These are phyloP conservation scores for Tubosaeta sp. DNA, from an alignment of 768 basidiomycete species.

Conservation along the genomic window DNA sequence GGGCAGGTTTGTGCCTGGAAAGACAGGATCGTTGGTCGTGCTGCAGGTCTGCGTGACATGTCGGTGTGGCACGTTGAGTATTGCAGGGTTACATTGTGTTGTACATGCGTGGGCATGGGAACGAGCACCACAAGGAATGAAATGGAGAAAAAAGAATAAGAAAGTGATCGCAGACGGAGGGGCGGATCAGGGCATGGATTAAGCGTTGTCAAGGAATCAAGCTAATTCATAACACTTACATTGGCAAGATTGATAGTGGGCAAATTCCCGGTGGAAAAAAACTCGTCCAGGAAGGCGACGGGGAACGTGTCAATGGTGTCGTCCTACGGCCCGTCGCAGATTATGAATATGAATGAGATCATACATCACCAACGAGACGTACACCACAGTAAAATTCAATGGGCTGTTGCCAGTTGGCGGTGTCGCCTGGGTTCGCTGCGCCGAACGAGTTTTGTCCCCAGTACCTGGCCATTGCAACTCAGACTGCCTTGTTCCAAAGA, in stretches of 20 bases:
- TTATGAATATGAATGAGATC: background rate
- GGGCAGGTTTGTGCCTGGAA: conserved; percentile 58
- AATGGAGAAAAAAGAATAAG: background rate
- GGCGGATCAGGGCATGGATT: background rate
- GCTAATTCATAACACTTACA: conserved; percentile 29
- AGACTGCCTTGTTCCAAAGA: background rate
- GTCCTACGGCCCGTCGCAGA: conserved; percentile 37
- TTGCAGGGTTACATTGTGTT: background rate
- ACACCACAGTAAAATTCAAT: conserved; percentile 32
- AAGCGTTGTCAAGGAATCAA: background rate
- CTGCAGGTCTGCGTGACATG: conserved; percentile 54
- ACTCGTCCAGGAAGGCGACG: conserved; percentile 57
- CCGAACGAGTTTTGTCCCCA: conserved; percentile 38
- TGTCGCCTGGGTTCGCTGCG: conserved; percentile 21
- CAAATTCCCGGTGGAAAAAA: conserved; percentile 53
- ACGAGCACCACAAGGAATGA: background rate
- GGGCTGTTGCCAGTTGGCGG: conserved; percentile 26
- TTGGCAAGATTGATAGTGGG: conserved; percentile 62
- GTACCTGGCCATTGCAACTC: conserved; percentile 16
- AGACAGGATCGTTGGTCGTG: conserved; percentile 48
- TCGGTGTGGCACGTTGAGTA: background rate
- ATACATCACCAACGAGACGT: background rate
- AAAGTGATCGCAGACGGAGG: background rate
- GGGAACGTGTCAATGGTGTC: conserved; percentile 55
- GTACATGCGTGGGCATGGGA: background rate